A percentile compares a stretch with the other conserved stretches of the same genome.
These are phyloP conservation scores for Pichia sp. DNA, from an alignment of 1,139 yeast species.

Conservation along the genomic window DNA sequence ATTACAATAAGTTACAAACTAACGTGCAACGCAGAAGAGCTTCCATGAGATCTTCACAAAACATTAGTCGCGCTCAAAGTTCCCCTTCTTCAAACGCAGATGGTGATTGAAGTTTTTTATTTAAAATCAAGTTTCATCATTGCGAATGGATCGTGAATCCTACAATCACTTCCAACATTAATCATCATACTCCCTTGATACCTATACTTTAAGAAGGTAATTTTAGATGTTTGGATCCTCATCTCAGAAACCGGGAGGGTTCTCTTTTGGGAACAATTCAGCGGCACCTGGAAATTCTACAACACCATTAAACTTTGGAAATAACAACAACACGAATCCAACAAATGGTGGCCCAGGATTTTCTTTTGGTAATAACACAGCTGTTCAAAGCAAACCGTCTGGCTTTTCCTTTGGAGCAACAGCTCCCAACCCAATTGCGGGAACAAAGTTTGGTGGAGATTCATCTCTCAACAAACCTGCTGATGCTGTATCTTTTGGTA, in stretches of 20 bases:
- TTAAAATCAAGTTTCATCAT: too few relatives aligned
- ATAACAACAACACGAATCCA: slow-evolving; percentile 5
- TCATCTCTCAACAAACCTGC: background rate
- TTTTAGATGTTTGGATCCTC: slow-evolving; percentile 15
- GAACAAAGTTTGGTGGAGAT: background rate
- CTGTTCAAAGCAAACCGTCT: slow-evolving; percentile 1
- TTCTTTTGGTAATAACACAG: slow-evolving; percentile 10
- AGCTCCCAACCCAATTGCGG: background rate
- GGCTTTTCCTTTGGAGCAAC: slow-evolving; percentile 14
- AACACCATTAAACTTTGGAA: slow-evolving; percentile 8
- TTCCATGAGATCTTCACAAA: too few relatives aligned
- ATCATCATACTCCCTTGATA: too few relatives aligned
- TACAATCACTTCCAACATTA: too few relatives aligned
- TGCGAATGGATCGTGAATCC: too few relatives aligned
- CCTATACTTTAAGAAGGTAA: too few relatives aligned
- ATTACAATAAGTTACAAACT: too few relatives aligned
- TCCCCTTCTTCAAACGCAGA: too few relatives aligned
- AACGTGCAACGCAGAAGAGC: too few relatives aligned
- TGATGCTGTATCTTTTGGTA: background rate
- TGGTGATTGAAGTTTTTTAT: too few relatives aligned
- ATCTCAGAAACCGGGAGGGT: slow-evolving; percentile 12
- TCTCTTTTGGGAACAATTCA: slow-evolving; percentile 13
- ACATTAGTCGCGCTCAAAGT: too few relatives aligned
- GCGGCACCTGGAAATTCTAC: slow-evolving; percentile 1
- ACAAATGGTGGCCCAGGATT: slow-evolving; percentile 3